Evolutionary conservation across 2,329 filamentous ascomycete genomes (phyloP).

Genomic region (Calonectria crousiana): DNA sequence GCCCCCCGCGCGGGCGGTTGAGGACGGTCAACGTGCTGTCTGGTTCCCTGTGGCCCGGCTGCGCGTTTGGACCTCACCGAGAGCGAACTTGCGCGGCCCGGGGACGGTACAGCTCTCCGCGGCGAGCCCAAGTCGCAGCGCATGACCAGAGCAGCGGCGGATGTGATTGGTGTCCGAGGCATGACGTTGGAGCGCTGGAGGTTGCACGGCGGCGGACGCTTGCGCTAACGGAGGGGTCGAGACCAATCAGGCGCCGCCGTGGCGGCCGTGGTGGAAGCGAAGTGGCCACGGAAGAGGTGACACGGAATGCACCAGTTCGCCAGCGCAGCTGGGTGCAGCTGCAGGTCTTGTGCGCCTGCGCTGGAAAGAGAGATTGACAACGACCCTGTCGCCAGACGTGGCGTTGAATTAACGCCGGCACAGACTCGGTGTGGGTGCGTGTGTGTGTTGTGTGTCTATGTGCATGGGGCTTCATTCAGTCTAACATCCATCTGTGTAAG

Average conservation of each 20-base stretch:
- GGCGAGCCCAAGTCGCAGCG: slow-evolving; percentile 20
- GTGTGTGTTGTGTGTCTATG: too few relatives aligned
- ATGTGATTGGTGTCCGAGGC: slow-evolving; percentile 31
- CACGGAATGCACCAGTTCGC: neutral
- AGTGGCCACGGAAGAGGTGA: slow-evolving; percentile 4
- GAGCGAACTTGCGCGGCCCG: neutral
- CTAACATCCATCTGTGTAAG: neutral
- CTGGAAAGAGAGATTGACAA: neutral
- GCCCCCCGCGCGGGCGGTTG: neutral
- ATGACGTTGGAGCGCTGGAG: slow-evolving; percentile 45
- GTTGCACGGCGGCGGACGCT: neutral
- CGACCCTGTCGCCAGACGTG: neutral
- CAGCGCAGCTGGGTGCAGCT: neutral
- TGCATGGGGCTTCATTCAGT: too few relatives aligned
- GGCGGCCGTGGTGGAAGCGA: neutral
- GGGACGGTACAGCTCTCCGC: neutral
- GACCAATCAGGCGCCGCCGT: slow-evolving; percentile 4
- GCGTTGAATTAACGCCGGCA: neutral
- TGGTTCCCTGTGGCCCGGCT: neutral
- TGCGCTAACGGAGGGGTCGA: slow-evolving; percentile 12
- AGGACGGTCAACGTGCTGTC: neutral
- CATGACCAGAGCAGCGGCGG: slow-evolving; percentile 22
- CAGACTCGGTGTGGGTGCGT: neutral
- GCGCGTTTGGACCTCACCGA: neutral
- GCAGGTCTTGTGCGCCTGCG: neutral